These are phyloP conservation scores for Agaricus sinodeliciosus DNA, from an alignment of 768 basidiomycete species.

Conservation along the genomic window DNA sequence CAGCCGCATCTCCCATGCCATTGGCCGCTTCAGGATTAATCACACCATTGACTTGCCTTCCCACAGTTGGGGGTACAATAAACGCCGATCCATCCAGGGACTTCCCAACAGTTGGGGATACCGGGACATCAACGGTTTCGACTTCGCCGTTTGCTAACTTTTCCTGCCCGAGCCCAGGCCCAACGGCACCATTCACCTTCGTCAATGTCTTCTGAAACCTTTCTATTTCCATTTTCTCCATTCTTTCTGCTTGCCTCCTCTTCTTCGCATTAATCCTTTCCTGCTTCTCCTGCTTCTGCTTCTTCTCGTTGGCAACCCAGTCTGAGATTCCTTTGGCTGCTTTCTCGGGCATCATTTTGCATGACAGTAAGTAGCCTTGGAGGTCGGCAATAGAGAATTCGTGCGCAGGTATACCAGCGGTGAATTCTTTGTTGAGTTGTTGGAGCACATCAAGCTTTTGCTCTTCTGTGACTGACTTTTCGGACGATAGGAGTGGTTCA, in stretches of 20 bases:
- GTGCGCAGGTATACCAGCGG: conserved; percentile 33
- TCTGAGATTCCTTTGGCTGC: conserved; percentile 25
- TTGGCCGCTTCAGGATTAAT: background rate
- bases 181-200: conserved; percentile 15
- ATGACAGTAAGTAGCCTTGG: conserved; percentile 48
- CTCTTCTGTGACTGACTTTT: conserved; percentile 10
- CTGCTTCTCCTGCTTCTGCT: conserved; percentile 25
- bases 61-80: background rate
- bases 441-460: conserved; percentile 12
- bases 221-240: conserved; percentile 18
- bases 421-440: conserved; percentile 35
- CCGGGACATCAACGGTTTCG: background rate
- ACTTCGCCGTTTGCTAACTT: background rate
- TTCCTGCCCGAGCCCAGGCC: background rate
- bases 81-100: background rate
- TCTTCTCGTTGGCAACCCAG: conserved; percentile 38
- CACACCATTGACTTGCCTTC: background rate
- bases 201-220: conserved; percentile 21
- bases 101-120: background rate
- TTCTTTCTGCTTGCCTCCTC: conserved; percentile 19
- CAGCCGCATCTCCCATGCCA: background rate
- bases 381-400: conserved; percentile 56
- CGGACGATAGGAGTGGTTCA: conserved; percentile 8
- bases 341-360: conserved; percentile 31
- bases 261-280: conserved; percentile 26